These are phyloP conservation scores for rapeseed (Brassica napus) DNA, from an alignment of 345 rosid species.

Conservation along the genomic window DNA sequence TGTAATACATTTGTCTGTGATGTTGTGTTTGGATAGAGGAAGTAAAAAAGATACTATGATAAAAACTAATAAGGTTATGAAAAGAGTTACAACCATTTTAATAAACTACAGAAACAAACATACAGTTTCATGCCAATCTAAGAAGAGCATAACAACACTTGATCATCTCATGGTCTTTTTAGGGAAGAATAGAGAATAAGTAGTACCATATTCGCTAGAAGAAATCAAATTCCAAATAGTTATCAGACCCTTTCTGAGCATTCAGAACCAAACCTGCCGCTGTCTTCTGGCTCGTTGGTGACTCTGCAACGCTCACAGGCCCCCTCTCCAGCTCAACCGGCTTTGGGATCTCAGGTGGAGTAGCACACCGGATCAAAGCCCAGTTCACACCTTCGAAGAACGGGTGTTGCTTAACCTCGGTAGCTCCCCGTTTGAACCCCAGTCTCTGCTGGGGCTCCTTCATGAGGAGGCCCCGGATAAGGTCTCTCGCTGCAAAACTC, in stretches of 20 bases:
- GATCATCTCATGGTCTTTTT: slow-evolving; percentile 35
- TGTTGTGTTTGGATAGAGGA: slow-evolving; percentile 23
- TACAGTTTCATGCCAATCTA: slow-evolving; percentile 50
- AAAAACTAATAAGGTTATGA: slow-evolving; percentile 22
- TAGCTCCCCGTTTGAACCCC: slow-evolving; percentile 87
- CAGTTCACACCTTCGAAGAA: slow-evolving; percentile 97
- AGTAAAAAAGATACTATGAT: slow-evolving; percentile 15
- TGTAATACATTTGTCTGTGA: slow-evolving; percentile 6
- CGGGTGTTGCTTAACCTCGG: slow-evolving; percentile 87
- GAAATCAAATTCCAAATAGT: slow-evolving; percentile 92
- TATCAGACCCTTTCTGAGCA: slow-evolving; percentile 70
- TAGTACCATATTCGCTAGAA: slow-evolving; percentile 57
- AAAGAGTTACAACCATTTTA: slow-evolving; percentile 10
- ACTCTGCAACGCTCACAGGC: slow-evolving; percentile 46
- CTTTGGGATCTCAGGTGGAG: slow-evolving; percentile 89
- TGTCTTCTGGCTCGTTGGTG: slow-evolving; percentile 54
- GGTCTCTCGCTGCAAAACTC: slow-evolving; percentile 83
- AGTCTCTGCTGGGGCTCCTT: slow-evolving; percentile 87
- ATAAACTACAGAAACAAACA: slow-evolving; percentile 38
- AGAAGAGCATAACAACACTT: slow-evolving; percentile 30
- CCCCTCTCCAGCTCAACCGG: slow-evolving; percentile 64
- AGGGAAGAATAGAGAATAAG: slow-evolving; percentile 23
- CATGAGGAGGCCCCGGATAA: slow-evolving; percentile 74
- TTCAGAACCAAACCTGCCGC: slow-evolving; percentile 36
- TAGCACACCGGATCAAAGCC: slow-evolving; percentile 89